Conservation (phyloP, 495 filamentous ascomycete genomes). For the Penicillium egyptiacum region DNA sequence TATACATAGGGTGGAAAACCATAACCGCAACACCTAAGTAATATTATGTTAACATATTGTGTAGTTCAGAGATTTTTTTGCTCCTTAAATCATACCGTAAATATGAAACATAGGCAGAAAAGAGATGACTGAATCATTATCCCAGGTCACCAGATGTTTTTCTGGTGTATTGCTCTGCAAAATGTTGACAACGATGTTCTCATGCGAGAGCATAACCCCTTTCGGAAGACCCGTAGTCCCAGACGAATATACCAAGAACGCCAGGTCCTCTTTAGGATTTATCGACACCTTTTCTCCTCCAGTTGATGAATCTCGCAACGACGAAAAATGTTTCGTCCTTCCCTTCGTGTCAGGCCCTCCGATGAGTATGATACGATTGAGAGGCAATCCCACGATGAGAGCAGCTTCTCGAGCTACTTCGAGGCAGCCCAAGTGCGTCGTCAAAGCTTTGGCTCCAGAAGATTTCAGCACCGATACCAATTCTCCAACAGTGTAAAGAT, state of each 20-base stretch:
- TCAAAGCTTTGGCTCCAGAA: constrained; percentile 64
- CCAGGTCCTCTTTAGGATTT: constrained; percentile 34
- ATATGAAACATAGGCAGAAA: constrained; percentile 85
- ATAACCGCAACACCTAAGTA: not conserved
- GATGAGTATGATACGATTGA: constrained; percentile 25
- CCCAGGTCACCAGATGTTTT: constrained; percentile 47
- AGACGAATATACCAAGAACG: constrained; percentile 72
- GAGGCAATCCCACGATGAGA: constrained; percentile 55
- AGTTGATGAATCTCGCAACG: not conserved
- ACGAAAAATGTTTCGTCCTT: not conserved
- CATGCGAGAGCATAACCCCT: constrained; percentile 69
- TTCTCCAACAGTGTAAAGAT: constrained; percentile 71
- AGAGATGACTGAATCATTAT: constrained; percentile 62
- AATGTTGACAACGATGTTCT: constrained; percentile 67
- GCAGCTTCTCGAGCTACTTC: constrained; percentile 59
- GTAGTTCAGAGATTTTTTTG: no score
- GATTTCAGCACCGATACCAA: constrained; percentile 75
- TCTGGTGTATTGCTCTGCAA: constrained; percentile 53
- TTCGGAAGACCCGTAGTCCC: constrained; percentile 81
- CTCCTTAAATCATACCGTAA: constrained; percentile 51
- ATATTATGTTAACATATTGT: not conserved
- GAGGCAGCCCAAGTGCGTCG: constrained; percentile 61
- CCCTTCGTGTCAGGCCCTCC: not conserved
- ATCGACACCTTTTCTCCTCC: not conserved
- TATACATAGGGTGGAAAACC: not conserved